Evolutionary conservation across 2,329 filamentous ascomycete genomes (phyloP), one percentile per base, ranked within the genome.

Genomic region (Talaromyces islandicus): DNA sequence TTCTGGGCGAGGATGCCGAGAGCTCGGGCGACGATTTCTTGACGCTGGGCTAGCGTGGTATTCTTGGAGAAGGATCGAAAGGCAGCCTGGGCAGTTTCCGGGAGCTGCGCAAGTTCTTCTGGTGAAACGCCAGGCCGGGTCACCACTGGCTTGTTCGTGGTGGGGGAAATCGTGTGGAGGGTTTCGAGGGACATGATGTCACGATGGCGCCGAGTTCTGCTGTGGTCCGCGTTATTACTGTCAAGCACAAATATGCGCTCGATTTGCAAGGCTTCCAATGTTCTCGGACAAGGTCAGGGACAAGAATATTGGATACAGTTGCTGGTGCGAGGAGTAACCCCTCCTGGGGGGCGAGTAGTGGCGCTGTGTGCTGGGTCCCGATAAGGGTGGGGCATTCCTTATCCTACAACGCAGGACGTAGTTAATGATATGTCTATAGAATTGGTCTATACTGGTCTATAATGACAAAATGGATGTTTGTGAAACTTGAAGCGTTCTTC

Each of bases 81-180:
- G 7, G 91, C 90, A 65, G 86, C 81, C 50, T 86, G 84, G 57
- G 92, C 88, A 62, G 83, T 82, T 67, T 85, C 81, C 57, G 92
- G 88, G n/a, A 97, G 79, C 60, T 83, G 77, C 56, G 87, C 80
- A 55, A 96, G 80, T 64, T 96, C 90, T 29, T 83, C 77, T 41
- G 84, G 77, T 51, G 90, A 88, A 65, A 89, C 81, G 67, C 90
- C 91, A 74, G 87, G 86, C 66, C 92, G 87, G 62, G 88, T 91
- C 66, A 96, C 76, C 73, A 97, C 85, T 60, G 89, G 82, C 78
- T 92, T 86, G 77, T 94, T 93, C 66, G 92, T 97, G 64, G 85
- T 88, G 60, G 93, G 93, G 3, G 93, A 97, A 75, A 97, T 92
- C 65, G 93, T 97, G 32, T 80, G 86, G 68, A 88, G 80, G 43